Evolutionary conservation across 176 grass and related monocot genomes (phyloP), one percentile per base, ranked within the genome.

Genomic region (Oryza meridionalis): DNA sequence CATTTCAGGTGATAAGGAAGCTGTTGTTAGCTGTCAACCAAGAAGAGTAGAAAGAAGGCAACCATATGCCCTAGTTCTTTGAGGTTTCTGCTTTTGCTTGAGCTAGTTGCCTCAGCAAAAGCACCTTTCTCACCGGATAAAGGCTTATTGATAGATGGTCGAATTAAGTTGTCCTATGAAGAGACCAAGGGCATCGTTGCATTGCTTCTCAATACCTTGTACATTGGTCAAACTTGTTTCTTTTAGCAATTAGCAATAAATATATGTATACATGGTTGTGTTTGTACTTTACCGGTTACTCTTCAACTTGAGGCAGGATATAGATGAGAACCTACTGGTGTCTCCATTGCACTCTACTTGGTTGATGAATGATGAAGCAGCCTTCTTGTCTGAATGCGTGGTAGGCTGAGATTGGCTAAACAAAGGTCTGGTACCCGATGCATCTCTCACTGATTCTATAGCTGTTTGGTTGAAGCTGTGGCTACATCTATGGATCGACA

Each of bases 231-330:
- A 77, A 73, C 58, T 32, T 82, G 21, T 89, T 81, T 24, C 2
- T 63, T 80, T 70, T 12, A 62, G 1, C 77, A 89, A 90, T 90
- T 12, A 62, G 0, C 71, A 89, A 90, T 90, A 77, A 88, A 72
- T 64, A 71, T 89, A 55, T 31, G 29, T 89, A 77, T 47, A 77
- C 32, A 58, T 35, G 44, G 32, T 3, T 9, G 44, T 86, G 19
- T 78, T 73, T 42, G 19, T 11, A 4, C 12, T 66, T 55, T 65
- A 58, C 44, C 22, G 6, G 37, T 46, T 76, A 43, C 65, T 24
- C 25, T 40, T 58, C 24, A 3, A 68, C 63, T 26, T 76, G n/a
- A 81, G 31, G 74, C 50, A 45, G 24, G 44, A n/a, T 71, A 78
- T 32, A 82, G 59, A 53, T 65, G 66, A 7, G 42, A 38, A 62